Conservation (phyloP, 768 basidiomycete genomes). For the Leucogyrophana mollusca region DNA sequence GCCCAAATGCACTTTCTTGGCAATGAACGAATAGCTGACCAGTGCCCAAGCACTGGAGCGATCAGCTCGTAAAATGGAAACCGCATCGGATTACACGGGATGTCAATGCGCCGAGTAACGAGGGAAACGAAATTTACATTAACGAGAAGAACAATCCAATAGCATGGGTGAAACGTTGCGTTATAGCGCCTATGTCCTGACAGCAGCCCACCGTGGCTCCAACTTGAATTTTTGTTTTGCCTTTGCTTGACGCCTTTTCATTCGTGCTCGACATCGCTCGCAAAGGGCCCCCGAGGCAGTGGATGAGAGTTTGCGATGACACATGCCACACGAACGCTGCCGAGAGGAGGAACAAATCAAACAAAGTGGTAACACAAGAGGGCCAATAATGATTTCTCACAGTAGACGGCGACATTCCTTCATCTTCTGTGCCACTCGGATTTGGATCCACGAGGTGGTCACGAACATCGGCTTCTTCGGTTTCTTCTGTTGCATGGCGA, state of each 20-base stretch:
- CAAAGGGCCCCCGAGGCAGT: conserved; percentile 34
- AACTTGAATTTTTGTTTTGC: conserved; percentile 45
- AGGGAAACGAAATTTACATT: too few species aligned
- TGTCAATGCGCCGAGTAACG: too few species aligned
- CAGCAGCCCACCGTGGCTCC: conserved; percentile 26
- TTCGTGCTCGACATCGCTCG: conserved; percentile 39
- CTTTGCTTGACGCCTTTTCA: conserved; percentile 45
- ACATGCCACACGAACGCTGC: conserved; percentile 30
- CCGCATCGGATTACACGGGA: too few species aligned
- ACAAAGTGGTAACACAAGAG: neutral
- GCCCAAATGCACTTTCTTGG: too few species aligned
- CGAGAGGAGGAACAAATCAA: neutral
- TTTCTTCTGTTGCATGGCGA: neutral
- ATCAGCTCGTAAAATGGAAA: too few species aligned
- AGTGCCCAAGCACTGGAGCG: too few species aligned
- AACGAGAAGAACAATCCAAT: too few species aligned
- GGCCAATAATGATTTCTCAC: conserved; percentile 8
- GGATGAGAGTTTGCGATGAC: conserved; percentile 34
- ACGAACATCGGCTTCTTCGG: neutral
- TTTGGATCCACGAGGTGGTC: conserved; percentile 1
- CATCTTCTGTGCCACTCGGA: neutral
- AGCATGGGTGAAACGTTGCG: too few species aligned
- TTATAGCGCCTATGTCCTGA: neutral
- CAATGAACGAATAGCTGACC: too few species aligned
- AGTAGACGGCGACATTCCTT: conserved; percentile 6